A percentile compares a stretch with the other conserved stretches of the same genome.
phyloP scores from a whole-genome alignment of 2,329 filamentous ascomycete species.

The Clathrospora elynae region DNA sequence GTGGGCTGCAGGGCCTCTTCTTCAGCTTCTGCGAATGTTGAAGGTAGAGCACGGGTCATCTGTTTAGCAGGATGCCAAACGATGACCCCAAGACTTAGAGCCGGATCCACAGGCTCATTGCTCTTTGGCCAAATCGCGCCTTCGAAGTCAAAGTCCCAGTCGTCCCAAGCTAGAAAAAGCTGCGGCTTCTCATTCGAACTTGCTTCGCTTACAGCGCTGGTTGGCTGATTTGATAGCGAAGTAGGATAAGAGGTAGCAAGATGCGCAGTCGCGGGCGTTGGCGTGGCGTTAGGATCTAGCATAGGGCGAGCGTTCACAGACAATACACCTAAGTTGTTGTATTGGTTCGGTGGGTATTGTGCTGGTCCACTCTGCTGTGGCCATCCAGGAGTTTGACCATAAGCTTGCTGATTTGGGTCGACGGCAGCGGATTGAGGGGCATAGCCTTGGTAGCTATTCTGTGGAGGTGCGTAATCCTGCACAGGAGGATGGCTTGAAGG shows the following conservation, averaged over 20 bases:
- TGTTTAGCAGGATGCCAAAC: conserved; percentile 54
- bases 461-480: conserved; percentile 31
- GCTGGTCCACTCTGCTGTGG: conserved; percentile 22
- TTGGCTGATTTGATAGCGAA: conserved; percentile 16
- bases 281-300: conserved; percentile 36
- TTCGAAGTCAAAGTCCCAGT: conserved; percentile 53
- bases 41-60: conserved; percentile 50
- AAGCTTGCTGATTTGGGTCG: conserved; percentile 32
- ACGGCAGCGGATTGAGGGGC: conserved; percentile 22
- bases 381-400: conserved; percentile 34
- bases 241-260: conserved; percentile 20
- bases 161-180: conserved; percentile 45
- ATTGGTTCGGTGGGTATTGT: conserved; percentile 23
- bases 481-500: conserved; percentile 23
- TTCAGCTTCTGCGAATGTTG: conserved; percentile 53
- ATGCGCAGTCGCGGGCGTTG: conserved; percentile 35
- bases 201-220: conserved; percentile 25
- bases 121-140: conserved; percentile 53
- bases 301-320: conserved; percentile 11
- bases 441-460: conserved; percentile 27
- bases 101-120: conserved; percentile 52
- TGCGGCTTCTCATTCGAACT: conserved; percentile 30
- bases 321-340: conserved; percentile 22
- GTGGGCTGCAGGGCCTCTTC: conserved; percentile 49
- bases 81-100: conserved; percentile 54